phyloP scores from a whole-genome alignment of 352 stramenopile genomes.

The Aphanomyces astaci region DNA sequence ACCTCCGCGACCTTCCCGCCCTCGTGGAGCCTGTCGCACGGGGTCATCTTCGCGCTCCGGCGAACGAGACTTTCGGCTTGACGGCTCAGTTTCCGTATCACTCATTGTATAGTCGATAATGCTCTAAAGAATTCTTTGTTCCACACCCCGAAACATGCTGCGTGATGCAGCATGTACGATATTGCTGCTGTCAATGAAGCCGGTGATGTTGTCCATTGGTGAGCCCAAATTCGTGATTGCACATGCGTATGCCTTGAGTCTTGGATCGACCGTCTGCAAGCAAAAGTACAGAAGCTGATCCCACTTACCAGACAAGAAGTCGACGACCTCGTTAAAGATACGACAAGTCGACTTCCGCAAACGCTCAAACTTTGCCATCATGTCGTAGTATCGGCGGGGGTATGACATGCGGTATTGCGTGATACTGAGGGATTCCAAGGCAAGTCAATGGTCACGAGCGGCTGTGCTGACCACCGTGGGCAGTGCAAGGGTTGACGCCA shows the following conservation, averaged over 20 bases:
- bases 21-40: background rate
- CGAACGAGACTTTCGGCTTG: background rate
- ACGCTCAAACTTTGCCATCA: background rate
- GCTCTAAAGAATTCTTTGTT: background rate
- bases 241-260: background rate
- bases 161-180: too few species aligned
- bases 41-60: background rate
- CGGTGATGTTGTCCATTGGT: background rate
- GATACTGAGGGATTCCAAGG: background rate
- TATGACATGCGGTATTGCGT: background rate
- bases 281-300: background rate
- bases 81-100: background rate
- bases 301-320: background rate
- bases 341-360: background rate
- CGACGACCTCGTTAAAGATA: background rate
- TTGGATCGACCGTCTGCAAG: background rate
- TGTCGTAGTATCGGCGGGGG: background rate
- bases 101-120: background rate
- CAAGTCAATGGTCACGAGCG: background rate
- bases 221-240: background rate
- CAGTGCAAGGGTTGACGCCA: background rate
- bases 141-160: background rate
- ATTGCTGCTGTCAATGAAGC: slow-evolving; percentile 1
- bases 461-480: background rate
- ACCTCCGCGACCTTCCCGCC: background rate